These are phyloP conservation scores for Polytrichum formosum DNA, from an alignment of 225 moss, liverwort and hornwort species.

Conservation along the genomic window DNA sequence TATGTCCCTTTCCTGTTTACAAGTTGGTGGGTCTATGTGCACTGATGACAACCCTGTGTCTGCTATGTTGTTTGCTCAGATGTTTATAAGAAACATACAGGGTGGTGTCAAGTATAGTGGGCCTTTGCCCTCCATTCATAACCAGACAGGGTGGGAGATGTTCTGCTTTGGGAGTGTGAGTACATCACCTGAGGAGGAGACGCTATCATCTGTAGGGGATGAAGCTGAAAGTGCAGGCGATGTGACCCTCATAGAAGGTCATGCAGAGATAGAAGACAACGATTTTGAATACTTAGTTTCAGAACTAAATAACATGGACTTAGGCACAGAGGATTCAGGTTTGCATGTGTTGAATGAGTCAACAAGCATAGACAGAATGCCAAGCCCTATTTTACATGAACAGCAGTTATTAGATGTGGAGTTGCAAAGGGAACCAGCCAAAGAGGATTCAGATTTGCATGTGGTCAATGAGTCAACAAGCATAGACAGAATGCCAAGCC, in stretches of 20 bases:
- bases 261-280: constrained; percentile 13
- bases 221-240: constrained; percentile 20
- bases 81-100: constrained; percentile 22
- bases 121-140: constrained; percentile 70
- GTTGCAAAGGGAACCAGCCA: constrained; percentile 6
- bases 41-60: constrained; percentile 16
- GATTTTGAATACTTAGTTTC: neutral
- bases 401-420: constrained; percentile 17
- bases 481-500: neutral
- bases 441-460: no score
- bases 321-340: constrained; percentile 29
- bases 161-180: constrained; percentile 77
- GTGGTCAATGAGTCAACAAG: neutral
- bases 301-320: constrained; percentile 26
- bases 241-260: constrained; percentile 14
- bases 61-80: constrained; percentile 30
- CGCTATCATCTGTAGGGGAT: constrained; percentile 20
- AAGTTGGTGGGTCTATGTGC: constrained; percentile 2
- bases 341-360: constrained; percentile 12
- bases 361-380: neutral
- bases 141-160: constrained; percentile 81
- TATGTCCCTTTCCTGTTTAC: constrained; percentile 4
- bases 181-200: constrained; percentile 43
- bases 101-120: constrained; percentile 26
- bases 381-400: no score